Evolutionary conservation across 2,329 filamentous ascomycete genomes (phyloP).

Genomic region (Metarhizium guizhouense): DNA sequence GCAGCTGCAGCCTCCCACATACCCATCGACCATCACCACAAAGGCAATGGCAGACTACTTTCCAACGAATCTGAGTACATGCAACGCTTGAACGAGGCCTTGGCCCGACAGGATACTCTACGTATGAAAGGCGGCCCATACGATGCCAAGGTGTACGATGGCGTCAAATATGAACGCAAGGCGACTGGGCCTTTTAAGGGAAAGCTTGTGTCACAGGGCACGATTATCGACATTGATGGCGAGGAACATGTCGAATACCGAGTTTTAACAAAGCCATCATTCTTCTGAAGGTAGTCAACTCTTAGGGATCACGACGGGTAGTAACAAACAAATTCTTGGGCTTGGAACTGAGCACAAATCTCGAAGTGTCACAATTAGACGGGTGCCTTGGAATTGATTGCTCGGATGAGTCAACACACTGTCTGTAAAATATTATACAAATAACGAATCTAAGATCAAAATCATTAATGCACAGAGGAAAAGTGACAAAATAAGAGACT

Average conservation of each 20-base stretch:
- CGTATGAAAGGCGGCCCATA: conserved; percentile 34
- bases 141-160: conserved; percentile 48
- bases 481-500: too few species aligned
- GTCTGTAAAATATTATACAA: too few species aligned
- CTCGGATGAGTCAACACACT: too few species aligned
- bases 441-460: too few species aligned
- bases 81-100: conserved; percentile 45
- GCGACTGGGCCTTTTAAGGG: conserved; percentile 50
- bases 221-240: conserved; percentile 56
- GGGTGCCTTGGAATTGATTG: too few species aligned
- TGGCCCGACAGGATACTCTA: conserved; percentile 43
- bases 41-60: conserved; percentile 18
- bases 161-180: conserved; percentile 55
- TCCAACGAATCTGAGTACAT: conserved; percentile 42
- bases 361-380: too few species aligned
- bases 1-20: conserved; percentile 15
- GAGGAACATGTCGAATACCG: conserved; percentile 61
- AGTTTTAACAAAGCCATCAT: conserved; percentile 53
- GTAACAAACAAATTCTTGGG: too few species aligned
- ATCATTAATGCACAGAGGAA: too few species aligned
- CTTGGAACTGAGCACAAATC: too few species aligned
- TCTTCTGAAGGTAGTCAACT: too few species aligned
- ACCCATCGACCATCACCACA: conserved; percentile 7
- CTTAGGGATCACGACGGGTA: too few species aligned
- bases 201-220: too few species aligned